Evolutionary conservation across 305 asterid species (phyloP).

Genomic region (Withania somnifera): DNA sequence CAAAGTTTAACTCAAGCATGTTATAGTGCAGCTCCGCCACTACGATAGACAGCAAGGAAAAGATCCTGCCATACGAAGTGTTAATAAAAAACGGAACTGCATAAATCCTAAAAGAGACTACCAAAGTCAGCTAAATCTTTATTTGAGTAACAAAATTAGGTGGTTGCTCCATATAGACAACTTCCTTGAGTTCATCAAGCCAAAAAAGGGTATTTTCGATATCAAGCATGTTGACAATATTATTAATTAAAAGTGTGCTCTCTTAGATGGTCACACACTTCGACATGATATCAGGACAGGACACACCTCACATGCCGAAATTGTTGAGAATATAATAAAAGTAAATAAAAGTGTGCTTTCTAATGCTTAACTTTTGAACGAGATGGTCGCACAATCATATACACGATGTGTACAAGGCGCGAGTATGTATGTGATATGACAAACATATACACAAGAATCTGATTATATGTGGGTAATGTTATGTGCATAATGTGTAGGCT

Average conservation of each 20-base stretch:
- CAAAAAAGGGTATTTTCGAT: background rate
- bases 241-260: too few relatives aligned
- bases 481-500: background rate
- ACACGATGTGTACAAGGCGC: background rate
- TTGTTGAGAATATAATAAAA: background rate
- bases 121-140: background rate
- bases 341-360: background rate
- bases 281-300: background rate
- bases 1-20: too few relatives aligned
- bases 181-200: background rate
- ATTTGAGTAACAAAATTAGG: background rate
- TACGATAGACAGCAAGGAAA: too few relatives aligned
- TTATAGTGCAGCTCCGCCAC: too few relatives aligned
- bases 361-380: background rate
- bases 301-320: background rate
- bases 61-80: too few relatives aligned
- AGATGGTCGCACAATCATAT: background rate
- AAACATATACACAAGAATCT: background rate
- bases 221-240: background rate
- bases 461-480: background rate
- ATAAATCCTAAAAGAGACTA: background rate
- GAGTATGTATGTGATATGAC: background rate
- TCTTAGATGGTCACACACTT: background rate
- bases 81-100: too few relatives aligned
- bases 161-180: background rate